phyloP scores from a whole-genome alignment of 2,329 filamentous ascomycete species.

The Dothideomycetidae sp. region DNA sequence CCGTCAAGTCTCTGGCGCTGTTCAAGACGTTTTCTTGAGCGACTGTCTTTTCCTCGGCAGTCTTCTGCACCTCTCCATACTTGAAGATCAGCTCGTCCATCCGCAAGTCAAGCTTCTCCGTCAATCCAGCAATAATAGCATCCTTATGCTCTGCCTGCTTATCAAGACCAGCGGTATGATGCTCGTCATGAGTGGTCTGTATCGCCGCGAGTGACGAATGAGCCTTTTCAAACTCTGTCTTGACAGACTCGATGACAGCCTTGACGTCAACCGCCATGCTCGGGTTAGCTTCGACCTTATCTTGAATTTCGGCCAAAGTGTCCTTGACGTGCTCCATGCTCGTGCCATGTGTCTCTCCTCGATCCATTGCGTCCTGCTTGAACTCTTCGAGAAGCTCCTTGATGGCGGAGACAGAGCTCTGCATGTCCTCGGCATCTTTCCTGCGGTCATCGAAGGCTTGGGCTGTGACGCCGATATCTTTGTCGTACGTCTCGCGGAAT shows the following conservation, averaged over 20 bases:
- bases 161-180: slow-evolving; percentile 38
- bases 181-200: slow-evolving; percentile 62
- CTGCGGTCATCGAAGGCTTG: slow-evolving; percentile 75
- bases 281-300: slow-evolving; percentile 41
- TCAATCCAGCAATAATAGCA: slow-evolving; percentile 39
- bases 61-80: slow-evolving; percentile 74
- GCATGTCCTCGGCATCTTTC: slow-evolving; percentile 63
- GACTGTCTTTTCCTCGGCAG: slow-evolving; percentile 57
- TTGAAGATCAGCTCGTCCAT: slow-evolving; percentile 70
- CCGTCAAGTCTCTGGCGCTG: slow-evolving; percentile 63
- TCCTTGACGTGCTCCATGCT: slow-evolving; percentile 46
- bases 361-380: slow-evolving; percentile 59
- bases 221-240: slow-evolving; percentile 74
- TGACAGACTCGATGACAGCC: slow-evolving; percentile 57
- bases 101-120: slow-evolving; percentile 55
- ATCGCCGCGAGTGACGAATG: slow-evolving; percentile 64
- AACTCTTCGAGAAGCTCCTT: slow-evolving; percentile 66
- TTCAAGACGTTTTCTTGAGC: slow-evolving; percentile 61
- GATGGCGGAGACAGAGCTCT: slow-evolving; percentile 65
- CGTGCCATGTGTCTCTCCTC: slow-evolving; percentile 59
- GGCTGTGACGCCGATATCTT: slow-evolving; percentile 57
- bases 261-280: slow-evolving; percentile 37
- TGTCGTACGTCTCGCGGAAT: slow-evolving; percentile 58
- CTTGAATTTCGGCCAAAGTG: slow-evolving; percentile 51
- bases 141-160: slow-evolving; percentile 47